Conservation (phyloP, 106 monocot species). For the Dendrobium chrysotoxum region DNA sequence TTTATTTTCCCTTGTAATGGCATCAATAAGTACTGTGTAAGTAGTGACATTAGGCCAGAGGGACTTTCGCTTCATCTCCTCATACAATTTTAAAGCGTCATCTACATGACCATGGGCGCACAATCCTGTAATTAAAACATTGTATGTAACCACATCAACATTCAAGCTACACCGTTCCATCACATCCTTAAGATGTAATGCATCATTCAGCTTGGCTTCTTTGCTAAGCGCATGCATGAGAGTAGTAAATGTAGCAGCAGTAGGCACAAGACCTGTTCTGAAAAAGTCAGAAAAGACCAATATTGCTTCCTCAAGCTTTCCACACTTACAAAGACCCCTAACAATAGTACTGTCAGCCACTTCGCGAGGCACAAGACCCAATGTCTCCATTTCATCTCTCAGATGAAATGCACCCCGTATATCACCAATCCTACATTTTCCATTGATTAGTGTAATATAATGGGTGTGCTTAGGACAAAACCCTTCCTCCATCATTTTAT, state of each 20-base stretch:
- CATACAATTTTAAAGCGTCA: conserved; percentile 51
- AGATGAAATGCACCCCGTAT: conserved; percentile 59
- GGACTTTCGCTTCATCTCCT: conserved; percentile 53
- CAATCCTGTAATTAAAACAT: conserved; percentile 79
- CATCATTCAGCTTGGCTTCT: conserved; percentile 48
- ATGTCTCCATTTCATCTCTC: conserved; percentile 69
- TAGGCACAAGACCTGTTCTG: conserved; percentile 47
- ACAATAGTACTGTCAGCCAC: conserved; percentile 69
- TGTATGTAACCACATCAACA: conserved; percentile 68
- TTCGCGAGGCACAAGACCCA: conserved; percentile 50
- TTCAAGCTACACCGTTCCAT: conserved; percentile 57
- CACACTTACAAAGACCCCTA: conserved; percentile 74
- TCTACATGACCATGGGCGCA: conserved; percentile 27
- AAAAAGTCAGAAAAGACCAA: conserved; percentile 56
- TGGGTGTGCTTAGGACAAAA: conserved; percentile 50
- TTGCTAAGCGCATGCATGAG: conserved; percentile 63
- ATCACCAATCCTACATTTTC: conserved; percentile 68
- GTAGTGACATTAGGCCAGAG: conserved; percentile 87
- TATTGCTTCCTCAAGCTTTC: conserved; percentile 78
- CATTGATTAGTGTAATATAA: conserved; percentile 83
- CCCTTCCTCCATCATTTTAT: conserved; percentile 65
- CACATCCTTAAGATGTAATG: conserved; percentile 45
- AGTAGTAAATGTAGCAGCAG: conserved; percentile 80
- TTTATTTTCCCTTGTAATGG: conserved; percentile 39
- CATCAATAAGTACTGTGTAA: conserved; percentile 47